A percentile compares a stretch with the other conserved stretches of the same genome.
Evolutionary conservation across 2,329 filamentous ascomycete genomes (phyloP).

Genomic region (Amauroascus niger): DNA sequence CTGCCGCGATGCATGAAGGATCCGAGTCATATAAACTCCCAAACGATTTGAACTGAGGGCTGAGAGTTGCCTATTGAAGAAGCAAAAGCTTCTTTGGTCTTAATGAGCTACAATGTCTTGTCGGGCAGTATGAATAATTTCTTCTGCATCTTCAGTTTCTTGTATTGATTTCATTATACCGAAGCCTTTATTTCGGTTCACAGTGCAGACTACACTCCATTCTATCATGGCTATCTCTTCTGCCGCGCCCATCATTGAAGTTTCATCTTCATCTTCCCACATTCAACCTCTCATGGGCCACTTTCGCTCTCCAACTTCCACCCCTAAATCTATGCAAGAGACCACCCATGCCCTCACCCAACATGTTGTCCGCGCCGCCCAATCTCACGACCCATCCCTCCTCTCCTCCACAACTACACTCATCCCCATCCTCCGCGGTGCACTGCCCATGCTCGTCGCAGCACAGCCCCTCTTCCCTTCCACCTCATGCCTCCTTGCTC

Average conservation of each 20-base stretch:
- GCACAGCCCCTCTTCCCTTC: constrained; percentile 6
- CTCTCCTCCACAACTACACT: neutral
- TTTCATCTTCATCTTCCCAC: neutral
- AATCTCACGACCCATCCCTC: neutral
- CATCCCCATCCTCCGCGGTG: constrained; percentile 4
- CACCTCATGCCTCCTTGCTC: constrained; percentile 7
- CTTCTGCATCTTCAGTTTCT: too few relatives aligned
- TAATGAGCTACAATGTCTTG: too few relatives aligned
- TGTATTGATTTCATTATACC: too few relatives aligned
- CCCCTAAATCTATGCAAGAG: constrained; percentile 6
- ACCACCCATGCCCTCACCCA: constrained; percentile 2
- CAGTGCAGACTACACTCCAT: neutral
- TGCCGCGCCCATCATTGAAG: constrained; percentile 1
- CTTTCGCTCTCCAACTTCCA: constrained; percentile 2
- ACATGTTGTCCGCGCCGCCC: neutral
- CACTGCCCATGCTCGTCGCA: constrained; percentile 5
- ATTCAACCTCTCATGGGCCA: neutral
- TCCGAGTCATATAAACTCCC: too few relatives aligned
- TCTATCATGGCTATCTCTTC: neutral
- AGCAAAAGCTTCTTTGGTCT: too few relatives aligned
- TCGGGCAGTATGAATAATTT: too few relatives aligned
- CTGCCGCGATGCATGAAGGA: too few relatives aligned
- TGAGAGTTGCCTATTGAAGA: too few relatives aligned
- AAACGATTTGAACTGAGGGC: too few relatives aligned
- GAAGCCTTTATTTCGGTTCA: too few relatives aligned